These are phyloP conservation scores for Nemania sp. DNA, from an alignment of 2,329 filamentous ascomycete genomes.

Conservation along the genomic window DNA sequence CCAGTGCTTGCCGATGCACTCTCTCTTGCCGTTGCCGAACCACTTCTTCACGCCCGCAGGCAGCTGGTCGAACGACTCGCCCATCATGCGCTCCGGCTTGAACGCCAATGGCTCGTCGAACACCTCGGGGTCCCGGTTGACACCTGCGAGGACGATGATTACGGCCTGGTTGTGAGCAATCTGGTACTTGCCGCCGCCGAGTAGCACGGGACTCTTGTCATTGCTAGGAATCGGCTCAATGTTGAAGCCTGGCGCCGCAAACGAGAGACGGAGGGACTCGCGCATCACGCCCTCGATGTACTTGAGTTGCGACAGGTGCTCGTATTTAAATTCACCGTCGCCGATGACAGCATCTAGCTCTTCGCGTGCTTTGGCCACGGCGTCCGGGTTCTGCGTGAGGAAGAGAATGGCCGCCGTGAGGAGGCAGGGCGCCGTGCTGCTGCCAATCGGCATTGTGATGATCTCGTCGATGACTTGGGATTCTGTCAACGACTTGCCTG, in stretches of 20 bases:
- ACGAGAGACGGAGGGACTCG: constrained; percentile 66
- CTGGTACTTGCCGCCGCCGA: constrained; percentile 63
- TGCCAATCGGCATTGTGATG: constrained; percentile 73
- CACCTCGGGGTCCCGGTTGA: constrained; percentile 62
- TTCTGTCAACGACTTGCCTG: constrained; percentile 67
- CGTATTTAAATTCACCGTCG: constrained; percentile 56
- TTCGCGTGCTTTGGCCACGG: constrained; percentile 61
- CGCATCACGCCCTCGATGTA: constrained; percentile 67
- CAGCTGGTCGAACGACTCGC: constrained; percentile 57
- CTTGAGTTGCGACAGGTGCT: constrained; percentile 63
- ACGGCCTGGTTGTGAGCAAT: constrained; percentile 62
- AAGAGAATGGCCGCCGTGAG: constrained; percentile 62
- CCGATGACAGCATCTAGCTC: constrained; percentile 67
- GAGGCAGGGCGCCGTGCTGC: constrained; percentile 62
- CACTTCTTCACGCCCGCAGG: constrained; percentile 62
- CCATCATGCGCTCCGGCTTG: constrained; percentile 62
- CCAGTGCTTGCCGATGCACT: constrained; percentile 65
- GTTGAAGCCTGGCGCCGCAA: constrained; percentile 67
- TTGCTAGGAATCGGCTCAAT: constrained; percentile 60
- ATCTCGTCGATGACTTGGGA: constrained; percentile 75
- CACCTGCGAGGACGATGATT: constrained; percentile 63
- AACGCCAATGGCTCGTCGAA: constrained; percentile 62
- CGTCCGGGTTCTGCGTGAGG: constrained; percentile 63
- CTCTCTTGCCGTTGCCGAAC: constrained; percentile 65
- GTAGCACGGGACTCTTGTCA: constrained; percentile 58